Conservation (phyloP, 129 eudicot genomes). For the Centrapalus pauciflorus region DNA sequence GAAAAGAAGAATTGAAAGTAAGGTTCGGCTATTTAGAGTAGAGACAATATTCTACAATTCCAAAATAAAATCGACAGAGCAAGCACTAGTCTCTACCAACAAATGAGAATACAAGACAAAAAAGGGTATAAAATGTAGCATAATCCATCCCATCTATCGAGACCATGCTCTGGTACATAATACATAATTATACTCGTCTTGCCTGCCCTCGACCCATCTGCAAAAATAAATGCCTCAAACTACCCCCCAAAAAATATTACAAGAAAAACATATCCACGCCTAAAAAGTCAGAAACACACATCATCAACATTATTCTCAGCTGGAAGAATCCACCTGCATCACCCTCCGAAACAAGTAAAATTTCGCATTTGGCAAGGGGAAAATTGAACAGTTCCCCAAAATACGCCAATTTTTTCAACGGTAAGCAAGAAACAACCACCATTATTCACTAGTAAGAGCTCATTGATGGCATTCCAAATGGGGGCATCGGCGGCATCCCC, state of each 20-base stretch:
- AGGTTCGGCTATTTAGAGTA: not conserved
- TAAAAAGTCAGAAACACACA: not conserved
- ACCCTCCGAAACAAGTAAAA: conserved; percentile 6
- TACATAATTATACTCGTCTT: conserved; percentile 27
- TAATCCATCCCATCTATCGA: conserved; percentile 11
- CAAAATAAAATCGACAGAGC: not conserved
- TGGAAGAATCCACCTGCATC: conserved; percentile 5
- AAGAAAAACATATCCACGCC: conserved; percentile 49
- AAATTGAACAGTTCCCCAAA: conserved; percentile 8
- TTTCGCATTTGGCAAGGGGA: not conserved
- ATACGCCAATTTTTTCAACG: conserved; percentile 1
- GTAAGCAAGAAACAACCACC: conserved; percentile 9
- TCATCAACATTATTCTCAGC: conserved; percentile 27
- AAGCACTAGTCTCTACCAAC: not conserved
- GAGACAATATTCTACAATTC: not conserved
- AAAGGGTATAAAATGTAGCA: conserved; percentile 12
- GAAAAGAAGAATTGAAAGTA: not conserved
- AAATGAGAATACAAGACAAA: conserved; percentile 7
- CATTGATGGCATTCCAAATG: conserved; percentile 72
- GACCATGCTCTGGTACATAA: conserved; percentile 27
- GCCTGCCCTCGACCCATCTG: conserved; percentile 40
- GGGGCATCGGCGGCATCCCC: conserved; percentile 81
- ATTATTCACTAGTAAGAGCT: conserved; percentile 37
- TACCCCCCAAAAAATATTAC: conserved; percentile 39
- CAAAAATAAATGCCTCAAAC: conserved; percentile 52